Evolutionary conservation across 495 filamentous ascomycete species (phyloP).

Genomic region (Apiosordaria backusii): DNA sequence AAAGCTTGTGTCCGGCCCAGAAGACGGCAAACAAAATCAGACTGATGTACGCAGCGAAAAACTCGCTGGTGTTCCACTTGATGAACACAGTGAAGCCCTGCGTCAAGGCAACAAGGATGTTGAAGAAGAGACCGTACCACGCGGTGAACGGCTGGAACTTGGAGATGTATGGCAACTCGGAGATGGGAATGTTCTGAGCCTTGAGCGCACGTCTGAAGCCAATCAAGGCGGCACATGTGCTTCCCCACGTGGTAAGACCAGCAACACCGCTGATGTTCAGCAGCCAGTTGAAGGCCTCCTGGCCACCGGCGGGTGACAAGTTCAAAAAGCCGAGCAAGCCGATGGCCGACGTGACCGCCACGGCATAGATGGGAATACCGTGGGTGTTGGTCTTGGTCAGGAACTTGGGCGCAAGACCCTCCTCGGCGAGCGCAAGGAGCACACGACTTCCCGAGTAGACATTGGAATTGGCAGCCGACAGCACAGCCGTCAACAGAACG

Average conservation of each 20-base stretch:
- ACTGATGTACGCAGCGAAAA: conserved; percentile 61
- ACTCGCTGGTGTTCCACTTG: conserved; percentile 53
- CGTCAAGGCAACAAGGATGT: conserved; percentile 60
- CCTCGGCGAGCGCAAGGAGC: conserved; percentile 58
- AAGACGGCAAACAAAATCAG: conserved; percentile 59
- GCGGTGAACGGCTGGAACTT: conserved; percentile 57
- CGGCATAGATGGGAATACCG: conserved; percentile 44
- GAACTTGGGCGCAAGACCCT: conserved; percentile 56
- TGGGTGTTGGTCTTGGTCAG: conserved; percentile 35
- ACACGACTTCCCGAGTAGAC: conserved; percentile 63
- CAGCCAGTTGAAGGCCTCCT: conserved; percentile 55
- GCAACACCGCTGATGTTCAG: conserved; percentile 62
- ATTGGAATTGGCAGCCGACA: conserved; percentile 54
- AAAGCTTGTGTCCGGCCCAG: conserved; percentile 57
- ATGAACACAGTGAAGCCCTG: conserved; percentile 71
- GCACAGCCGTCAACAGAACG: conserved; percentile 61
- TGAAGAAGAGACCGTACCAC: conserved; percentile 61
- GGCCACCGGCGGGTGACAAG: conserved; percentile 41
- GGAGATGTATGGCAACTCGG: conserved; percentile 54
- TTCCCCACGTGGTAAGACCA: conserved; percentile 65
- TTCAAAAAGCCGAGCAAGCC: conserved; percentile 57
- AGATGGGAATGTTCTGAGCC: conserved; percentile 53
- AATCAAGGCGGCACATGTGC: conserved; percentile 57
- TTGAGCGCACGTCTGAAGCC: conserved; percentile 58
- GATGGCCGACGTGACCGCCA: conserved; percentile 39